Conservation (phyloP, 2,329 filamentous ascomycete genomes). For the Calonectria pseudoturangicola region DNA sequence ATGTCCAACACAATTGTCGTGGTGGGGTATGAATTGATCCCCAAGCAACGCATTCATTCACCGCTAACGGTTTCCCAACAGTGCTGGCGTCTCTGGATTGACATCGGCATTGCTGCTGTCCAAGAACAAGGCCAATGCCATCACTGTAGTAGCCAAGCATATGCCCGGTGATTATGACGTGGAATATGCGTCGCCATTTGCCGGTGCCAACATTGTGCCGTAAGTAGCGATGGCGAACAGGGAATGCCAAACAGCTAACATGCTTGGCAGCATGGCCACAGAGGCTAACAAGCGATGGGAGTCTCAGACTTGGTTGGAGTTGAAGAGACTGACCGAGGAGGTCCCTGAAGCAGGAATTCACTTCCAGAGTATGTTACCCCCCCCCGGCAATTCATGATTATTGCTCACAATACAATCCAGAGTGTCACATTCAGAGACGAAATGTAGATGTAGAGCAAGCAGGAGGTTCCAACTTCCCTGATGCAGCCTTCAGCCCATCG, state of each 20-base stretch:
- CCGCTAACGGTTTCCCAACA: slow-evolving; percentile 43
- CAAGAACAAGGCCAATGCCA: slow-evolving; percentile 63
- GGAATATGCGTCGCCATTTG: slow-evolving; percentile 93
- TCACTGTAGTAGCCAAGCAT: slow-evolving; percentile 88
- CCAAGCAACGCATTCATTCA: neutral
- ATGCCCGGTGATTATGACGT: slow-evolving; percentile 96
- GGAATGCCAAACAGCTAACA: slow-evolving; percentile 8
- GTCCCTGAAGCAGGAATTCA: slow-evolving; percentile 88
- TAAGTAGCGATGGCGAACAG: slow-evolving; percentile 63
- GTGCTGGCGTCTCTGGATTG: slow-evolving; percentile 71
- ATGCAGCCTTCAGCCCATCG: slow-evolving; percentile 77
- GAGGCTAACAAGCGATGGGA: slow-evolving; percentile 73
- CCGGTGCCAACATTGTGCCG: slow-evolving; percentile 88
- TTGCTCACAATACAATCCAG: slow-evolving; percentile 57
- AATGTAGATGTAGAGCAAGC: slow-evolving; percentile 73
- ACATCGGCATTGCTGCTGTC: slow-evolving; percentile 70
- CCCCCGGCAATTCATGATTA: neutral
- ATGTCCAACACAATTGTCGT: slow-evolving; percentile 60
- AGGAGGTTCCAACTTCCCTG: slow-evolving; percentile 65
- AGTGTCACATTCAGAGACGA: slow-evolving; percentile 71
- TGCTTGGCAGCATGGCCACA: slow-evolving; percentile 64
- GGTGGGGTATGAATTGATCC: slow-evolving; percentile 53
- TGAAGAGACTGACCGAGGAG: slow-evolving; percentile 76
- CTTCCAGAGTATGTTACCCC: slow-evolving; percentile 75
- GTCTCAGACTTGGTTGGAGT: slow-evolving; percentile 77